phyloP scores from a whole-genome alignment of 345 rosid genomes.

The Populus simonii region DNA sequence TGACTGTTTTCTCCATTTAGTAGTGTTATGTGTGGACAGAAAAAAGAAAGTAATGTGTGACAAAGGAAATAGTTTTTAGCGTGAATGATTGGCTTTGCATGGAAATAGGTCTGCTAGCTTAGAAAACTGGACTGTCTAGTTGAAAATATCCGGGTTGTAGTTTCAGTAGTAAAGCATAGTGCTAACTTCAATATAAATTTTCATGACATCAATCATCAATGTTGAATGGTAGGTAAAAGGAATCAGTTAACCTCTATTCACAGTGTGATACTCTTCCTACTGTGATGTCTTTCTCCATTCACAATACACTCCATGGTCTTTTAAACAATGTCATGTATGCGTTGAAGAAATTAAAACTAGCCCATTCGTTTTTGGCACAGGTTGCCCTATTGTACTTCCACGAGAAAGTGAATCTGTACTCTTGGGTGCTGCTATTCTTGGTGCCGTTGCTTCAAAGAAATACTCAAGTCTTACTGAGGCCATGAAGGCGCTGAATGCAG shows the following conservation, averaged over 20 bases:
- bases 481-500: slow-evolving; percentile 79
- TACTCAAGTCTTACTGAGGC: slow-evolving; percentile 68
- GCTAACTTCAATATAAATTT: background rate
- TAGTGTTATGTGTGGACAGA: background rate
- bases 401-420: slow-evolving; percentile 87
- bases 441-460: slow-evolving; percentile 78
- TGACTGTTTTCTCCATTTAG: background rate
- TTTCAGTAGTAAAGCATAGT: background rate
- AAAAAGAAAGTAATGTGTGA: background rate
- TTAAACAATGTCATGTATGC: background rate
- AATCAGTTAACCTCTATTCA: background rate
- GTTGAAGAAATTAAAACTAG: background rate
- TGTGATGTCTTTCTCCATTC: background rate
- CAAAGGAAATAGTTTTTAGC: no score
- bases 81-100: background rate
- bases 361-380: slow-evolving; percentile 29
- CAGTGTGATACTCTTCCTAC: background rate
- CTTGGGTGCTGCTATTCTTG: slow-evolving; percentile 91
- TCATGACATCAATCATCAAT: background rate
- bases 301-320: background rate
- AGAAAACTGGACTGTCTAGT: background rate
- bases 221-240: background rate
- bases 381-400: slow-evolving; percentile 85
- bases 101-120: background rate
- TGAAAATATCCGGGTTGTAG: background rate